These are phyloP conservation scores for Lentinula aciculospora DNA, from an alignment of 768 basidiomycete genomes.

Conservation along the genomic window DNA sequence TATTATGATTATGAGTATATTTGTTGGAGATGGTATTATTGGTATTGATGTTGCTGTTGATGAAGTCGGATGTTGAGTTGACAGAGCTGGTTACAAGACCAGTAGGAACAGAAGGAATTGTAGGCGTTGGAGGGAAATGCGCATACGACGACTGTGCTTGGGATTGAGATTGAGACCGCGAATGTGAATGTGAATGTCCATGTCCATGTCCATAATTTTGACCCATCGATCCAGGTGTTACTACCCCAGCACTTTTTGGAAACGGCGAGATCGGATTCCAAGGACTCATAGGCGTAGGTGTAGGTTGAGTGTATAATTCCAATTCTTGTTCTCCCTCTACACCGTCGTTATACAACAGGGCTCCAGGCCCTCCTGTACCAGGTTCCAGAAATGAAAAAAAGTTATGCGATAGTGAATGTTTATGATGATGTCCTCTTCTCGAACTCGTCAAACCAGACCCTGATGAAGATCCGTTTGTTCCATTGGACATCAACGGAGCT, in stretches of 20 bases:
- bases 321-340: constrained; percentile 20
- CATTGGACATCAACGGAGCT: constrained; percentile 21
- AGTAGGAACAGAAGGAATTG: not conserved
- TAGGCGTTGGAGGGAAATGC: not conserved
- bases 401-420: constrained; percentile 90
- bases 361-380: constrained; percentile 22
- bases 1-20: not conserved
- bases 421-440: constrained; percentile 81
- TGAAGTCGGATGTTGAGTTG: not conserved
- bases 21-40: not conserved
- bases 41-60: not conserved
- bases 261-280: constrained; percentile 54
- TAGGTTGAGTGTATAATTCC: constrained; percentile 47
- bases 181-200: not conserved
- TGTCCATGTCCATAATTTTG: not conserved
- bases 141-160: too few relatives aligned
- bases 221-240: constrained; percentile 1
- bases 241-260: constrained; percentile 5
- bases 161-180: too few relatives aligned
- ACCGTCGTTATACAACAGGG: not conserved
- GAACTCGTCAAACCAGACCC: constrained; percentile 27
- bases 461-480: constrained; percentile 12
- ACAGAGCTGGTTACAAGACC: too few relatives aligned
- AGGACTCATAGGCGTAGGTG: constrained; percentile 57
- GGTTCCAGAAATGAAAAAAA: constrained; percentile 96